phyloP scores from a whole-genome alignment of 345 rosid species.

The Euphorbia tirucalli region DNA sequence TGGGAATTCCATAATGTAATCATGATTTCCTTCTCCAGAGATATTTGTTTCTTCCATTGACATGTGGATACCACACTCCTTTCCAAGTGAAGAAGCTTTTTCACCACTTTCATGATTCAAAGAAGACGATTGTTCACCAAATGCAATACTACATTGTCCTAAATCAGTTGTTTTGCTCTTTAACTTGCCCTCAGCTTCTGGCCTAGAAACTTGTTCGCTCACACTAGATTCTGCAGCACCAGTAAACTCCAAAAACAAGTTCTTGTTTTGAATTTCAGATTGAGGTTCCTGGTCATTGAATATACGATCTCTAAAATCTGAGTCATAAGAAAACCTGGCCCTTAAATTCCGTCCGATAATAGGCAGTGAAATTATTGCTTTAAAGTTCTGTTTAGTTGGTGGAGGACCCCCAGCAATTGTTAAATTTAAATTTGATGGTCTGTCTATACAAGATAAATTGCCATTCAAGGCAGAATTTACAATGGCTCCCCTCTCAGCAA shows the following conservation, averaged over 20 bases:
- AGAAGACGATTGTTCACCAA: constrained; percentile 23
- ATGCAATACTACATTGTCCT: constrained; percentile 23
- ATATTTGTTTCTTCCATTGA: constrained; percentile 23
- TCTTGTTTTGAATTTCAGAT: constrained; percentile 26
- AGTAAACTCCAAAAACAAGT: constrained; percentile 11
- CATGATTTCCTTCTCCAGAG: constrained; percentile 15
- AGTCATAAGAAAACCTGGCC: constrained; percentile 63
- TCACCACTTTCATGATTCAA: constrained; percentile 20
- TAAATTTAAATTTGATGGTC: constrained; percentile 47
- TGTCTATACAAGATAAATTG: constrained; percentile 25
- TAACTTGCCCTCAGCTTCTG: constrained; percentile 23
- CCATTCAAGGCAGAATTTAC: constrained; percentile 23
- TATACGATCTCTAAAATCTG: constrained; percentile 45
- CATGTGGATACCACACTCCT: not conserved
- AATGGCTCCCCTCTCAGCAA: constrained; percentile 13
- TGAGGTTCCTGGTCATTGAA: constrained; percentile 31
- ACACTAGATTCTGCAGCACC: constrained; percentile 14
- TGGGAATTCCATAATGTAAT: constrained; percentile 14
- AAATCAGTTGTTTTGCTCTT: constrained; percentile 18
- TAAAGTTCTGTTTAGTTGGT: constrained; percentile 79
- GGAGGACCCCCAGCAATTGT: constrained; percentile 96
- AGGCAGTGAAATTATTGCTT: constrained; percentile 79
- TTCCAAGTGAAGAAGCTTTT: constrained; percentile 21
- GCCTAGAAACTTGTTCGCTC: constrained; percentile 25
- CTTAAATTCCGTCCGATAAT: constrained; percentile 71